Base-by-base conservation (phyloP, 345 rosid species). In the Hypericum perforatum region DNA sequence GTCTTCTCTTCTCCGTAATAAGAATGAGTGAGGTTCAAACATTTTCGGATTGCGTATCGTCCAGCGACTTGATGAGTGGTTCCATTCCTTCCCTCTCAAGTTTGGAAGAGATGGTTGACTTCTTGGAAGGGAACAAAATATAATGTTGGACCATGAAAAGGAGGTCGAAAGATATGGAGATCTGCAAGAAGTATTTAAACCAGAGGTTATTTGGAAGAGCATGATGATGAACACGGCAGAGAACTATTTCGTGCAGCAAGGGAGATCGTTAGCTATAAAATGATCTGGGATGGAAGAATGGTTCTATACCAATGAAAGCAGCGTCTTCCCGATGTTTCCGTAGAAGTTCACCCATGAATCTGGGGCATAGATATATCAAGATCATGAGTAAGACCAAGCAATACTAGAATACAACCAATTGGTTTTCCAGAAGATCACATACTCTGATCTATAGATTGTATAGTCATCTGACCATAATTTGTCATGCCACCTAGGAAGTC, bases 261-360 rank as follows among this genome's bases (percentile, higher is more conserved):
- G 32, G 32, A 22, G 32, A n/a, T n/a, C n/a, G n/a, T n/a, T n/a
- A n/a, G n/a, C n/a, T n/a, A n/a, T n/a, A 52, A 47, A 36, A 11
- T 43, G 3, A 39, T 49, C 3, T 16, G 59, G 5, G 29, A 12
- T 54, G 50, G 16, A 0, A 49, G 43, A 6, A 11, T 11, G 32
- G 39, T 48, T 57, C 44, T 80, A 45, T 81, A 89, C 95, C 75
- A 90, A 61, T 58, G 97, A 89, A 3, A 89, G 74, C 69, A 86
- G 62, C 9, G 82, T 81, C 78, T 91, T 91, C 73, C 98, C 96
- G 22, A 87, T 67, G 70, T 91, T 91, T 49, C 98, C 98, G 58
- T 85, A 82, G 65, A 91, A 87, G 80, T 91, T 91, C 63, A 82
- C 87, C 96, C 90, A 91, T 22, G 98, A 85, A 87, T 81, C 98